Evolutionary conservation across 2,329 filamentous ascomycete genomes (phyloP), one percentile per base, ranked within the genome.

Genomic region (Chlorencoelia australis): DNA sequence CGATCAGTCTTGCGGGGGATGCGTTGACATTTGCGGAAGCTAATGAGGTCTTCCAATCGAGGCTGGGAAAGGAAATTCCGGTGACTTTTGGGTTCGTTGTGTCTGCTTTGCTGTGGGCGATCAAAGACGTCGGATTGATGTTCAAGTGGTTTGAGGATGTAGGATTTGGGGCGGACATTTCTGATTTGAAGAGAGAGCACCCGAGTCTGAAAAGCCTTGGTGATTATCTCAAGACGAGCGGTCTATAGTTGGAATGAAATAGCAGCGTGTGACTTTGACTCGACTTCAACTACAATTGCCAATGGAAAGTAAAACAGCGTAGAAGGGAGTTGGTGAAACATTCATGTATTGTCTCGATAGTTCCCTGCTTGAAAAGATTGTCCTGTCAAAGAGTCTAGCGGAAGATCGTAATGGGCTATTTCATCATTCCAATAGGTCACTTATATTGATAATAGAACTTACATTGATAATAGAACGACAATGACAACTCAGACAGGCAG

Each of bases 1-100:
- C 61, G 7, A 50, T 68, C 7, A 60, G 58, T 8, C 46, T 69
- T 4, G 65, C 64, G 0, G 64, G 66, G 0, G 65, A 70, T 35
- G 61, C 67, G 42, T 47, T 69, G 37, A 63, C 58, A 3, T 55
- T 56, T 19, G 44, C 42, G 7, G 47, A 63, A 41, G 50, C 50
- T 5, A 53, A 53, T 27, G 43, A 42, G 7, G 45, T 56, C 3
- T 62, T 62, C 33, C 35, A 44, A 26, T 37, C 50, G 27, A 48
- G 45, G 32, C 38, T 48, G 1, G 55, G 57, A 18, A 42, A 43
- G 9, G 35, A 41, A 8, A 35, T 59, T 4, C 52, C 52, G 4
- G 41, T 45, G 8, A 55, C 56, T 2, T 53, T 41, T 37, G 34
- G 46, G 3, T 43, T 56, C 16, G 27, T 58, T 14, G 50, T 37